Conservation (phyloP, 1,284 basidiomycete genomes). For the Kalmanozyma brasiliensis region DNA sequence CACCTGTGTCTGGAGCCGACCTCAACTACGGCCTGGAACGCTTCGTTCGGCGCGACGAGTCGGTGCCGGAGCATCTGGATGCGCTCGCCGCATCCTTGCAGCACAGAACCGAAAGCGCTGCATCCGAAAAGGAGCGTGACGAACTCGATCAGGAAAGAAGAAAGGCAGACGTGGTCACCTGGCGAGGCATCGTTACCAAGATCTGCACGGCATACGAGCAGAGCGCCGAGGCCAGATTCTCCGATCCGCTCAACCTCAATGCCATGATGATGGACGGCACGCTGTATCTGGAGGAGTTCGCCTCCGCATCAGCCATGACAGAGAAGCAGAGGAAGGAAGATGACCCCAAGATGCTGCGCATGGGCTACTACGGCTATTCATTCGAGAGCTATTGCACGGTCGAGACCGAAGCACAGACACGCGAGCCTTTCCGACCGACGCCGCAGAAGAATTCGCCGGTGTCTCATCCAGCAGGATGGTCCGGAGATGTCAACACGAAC, state of each 20-base stretch:
- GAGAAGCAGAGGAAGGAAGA: constrained; percentile 73
- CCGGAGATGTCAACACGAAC: constrained; percentile 89
- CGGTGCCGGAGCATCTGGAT: constrained; percentile 66
- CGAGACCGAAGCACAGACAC: constrained; percentile 16
- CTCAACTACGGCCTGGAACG: constrained; percentile 70
- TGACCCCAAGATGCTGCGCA: constrained; percentile 21
- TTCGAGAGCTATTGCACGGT: constrained; percentile 88
- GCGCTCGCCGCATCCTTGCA: constrained; percentile 35
- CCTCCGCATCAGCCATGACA: constrained; percentile 72
- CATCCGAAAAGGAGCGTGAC: constrained; percentile 2
- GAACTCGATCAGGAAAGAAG: constrained; percentile 42
- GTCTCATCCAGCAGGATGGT: constrained; percentile 72
- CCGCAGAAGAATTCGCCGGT: background rate
- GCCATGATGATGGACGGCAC: constrained; percentile 71
- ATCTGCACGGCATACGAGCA: constrained; percentile 54
- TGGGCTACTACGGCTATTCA: constrained; percentile 72
- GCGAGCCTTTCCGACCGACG: constrained; percentile 11
- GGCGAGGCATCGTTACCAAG: constrained; percentile 93
- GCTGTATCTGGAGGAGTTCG: constrained; percentile 85
- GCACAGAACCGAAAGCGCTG: constrained; percentile 32
- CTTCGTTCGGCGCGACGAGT: constrained; percentile 77
- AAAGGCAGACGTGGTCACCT: constrained; percentile 75
- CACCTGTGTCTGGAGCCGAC: constrained; percentile 48
- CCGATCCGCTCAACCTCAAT: constrained; percentile 73
- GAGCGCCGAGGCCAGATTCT: constrained; percentile 59